phyloP scores from a whole-genome alignment of 148 eudicot species.

The Pharnaceum exiguum region DNA sequence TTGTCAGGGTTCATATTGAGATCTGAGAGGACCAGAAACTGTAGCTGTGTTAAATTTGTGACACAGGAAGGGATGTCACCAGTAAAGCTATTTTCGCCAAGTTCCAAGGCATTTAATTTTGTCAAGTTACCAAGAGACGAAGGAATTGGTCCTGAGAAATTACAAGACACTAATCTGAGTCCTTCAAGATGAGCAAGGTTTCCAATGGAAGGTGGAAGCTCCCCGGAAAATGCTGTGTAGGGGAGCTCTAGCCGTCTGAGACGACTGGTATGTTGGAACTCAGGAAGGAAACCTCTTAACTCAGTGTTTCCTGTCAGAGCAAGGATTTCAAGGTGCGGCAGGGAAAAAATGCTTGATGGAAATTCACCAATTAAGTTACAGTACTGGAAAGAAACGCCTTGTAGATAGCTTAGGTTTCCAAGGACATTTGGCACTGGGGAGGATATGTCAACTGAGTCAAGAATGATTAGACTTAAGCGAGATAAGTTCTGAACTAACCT shows the following conservation, averaged over 20 bases:
- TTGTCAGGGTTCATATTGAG: not conserved
- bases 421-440: slow-evolving; percentile 19
- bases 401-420: slow-evolving; percentile 9
- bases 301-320: slow-evolving; percentile 4
- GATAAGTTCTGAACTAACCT: slow-evolving; percentile 19
- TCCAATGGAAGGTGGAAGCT: slow-evolving; percentile 23
- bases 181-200: not conserved
- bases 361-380: slow-evolving; percentile 16
- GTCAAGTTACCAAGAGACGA: slow-evolving; percentile 17
- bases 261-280: slow-evolving; percentile 7
- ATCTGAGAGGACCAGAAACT: slow-evolving; percentile 1
- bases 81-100: not conserved
- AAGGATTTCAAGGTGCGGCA: slow-evolving; percentile 22
- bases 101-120: slow-evolving; percentile 4
- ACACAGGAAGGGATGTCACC: not conserved
- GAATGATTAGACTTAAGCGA: slow-evolving; percentile 2
- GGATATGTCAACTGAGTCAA: slow-evolving; percentile 10
- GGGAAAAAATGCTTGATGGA: slow-evolving; percentile 9
- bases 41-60: slow-evolving; percentile 10
- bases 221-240: slow-evolving; percentile 17
- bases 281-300: slow-evolving; percentile 21
- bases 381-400: not conserved
- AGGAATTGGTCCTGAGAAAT: slow-evolving; percentile 14
- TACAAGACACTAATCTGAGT: not conserved
- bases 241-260: not conserved